These are phyloP conservation scores for Ceratocystis colombiana DNA, from an alignment of 2,329 filamentous ascomycete genomes.

Conservation along the genomic window DNA sequence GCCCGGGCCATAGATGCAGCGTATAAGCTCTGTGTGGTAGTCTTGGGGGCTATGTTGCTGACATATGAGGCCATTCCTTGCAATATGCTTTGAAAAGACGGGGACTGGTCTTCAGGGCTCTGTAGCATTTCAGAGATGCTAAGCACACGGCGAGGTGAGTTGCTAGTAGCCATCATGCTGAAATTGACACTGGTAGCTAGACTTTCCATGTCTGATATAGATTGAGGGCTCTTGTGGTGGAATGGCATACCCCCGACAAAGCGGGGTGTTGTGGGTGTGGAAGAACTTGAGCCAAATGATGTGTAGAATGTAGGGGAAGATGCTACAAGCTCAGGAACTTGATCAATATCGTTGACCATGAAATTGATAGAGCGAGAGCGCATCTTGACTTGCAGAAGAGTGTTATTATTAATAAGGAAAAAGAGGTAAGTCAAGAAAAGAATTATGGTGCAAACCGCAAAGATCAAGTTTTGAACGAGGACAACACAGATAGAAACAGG, in stretches of 20 bases:
- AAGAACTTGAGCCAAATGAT: background rate
- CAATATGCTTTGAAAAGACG: background rate
- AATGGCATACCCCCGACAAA: background rate
- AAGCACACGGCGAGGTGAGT: background rate
- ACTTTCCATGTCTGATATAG: background rate
- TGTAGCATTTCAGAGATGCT: background rate
- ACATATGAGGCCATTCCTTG: background rate
- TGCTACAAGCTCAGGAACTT: background rate
- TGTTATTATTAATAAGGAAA: background rate
- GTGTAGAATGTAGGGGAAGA: background rate
- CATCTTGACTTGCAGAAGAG: background rate
- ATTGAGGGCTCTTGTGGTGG: too few relatives aligned
- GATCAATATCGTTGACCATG: background rate
- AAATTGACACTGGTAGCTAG: background rate
- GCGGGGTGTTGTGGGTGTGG: background rate
- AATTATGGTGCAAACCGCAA: background rate
- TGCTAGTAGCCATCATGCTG: background rate
- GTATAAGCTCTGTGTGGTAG: background rate
- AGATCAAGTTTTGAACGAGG: background rate
- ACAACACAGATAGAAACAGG: background rate
- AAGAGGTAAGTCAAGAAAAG: background rate
- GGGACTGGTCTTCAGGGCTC: background rate
- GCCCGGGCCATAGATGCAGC: too few relatives aligned
- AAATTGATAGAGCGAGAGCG: background rate
- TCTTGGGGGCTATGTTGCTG: background rate